Percentiles rank a stretch among this genome's conserved stretches.
Conservation (phyloP, 306 rosid species). For the Quercus alba region DNA sequence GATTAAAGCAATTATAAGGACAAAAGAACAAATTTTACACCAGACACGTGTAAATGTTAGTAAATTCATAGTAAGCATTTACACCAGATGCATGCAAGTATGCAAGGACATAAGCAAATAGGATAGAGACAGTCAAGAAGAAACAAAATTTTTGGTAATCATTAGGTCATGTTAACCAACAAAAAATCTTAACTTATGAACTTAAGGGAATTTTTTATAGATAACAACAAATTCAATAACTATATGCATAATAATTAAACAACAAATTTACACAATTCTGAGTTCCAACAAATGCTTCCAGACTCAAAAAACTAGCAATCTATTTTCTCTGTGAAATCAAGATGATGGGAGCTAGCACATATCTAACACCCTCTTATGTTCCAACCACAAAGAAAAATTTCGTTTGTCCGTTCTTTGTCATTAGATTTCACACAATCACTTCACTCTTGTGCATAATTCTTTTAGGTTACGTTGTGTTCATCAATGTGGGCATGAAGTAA, state of each 20-base stretch:
- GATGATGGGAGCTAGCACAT: background rate
- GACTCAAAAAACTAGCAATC: background rate
- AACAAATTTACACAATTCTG: background rate
- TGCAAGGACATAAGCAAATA: background rate
- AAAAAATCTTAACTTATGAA: background rate
- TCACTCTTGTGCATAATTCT: too few species aligned
- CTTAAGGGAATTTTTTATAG: background rate
- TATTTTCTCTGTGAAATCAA: background rate
- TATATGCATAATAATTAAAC: background rate
- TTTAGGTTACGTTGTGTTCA: too few species aligned
- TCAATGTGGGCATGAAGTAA: too few species aligned
- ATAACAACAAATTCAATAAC: background rate
- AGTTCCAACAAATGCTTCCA: background rate
- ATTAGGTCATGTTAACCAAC: background rate
- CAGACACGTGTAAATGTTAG: background rate
- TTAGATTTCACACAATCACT: too few species aligned
- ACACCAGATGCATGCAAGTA: background rate
- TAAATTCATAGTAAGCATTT: background rate
- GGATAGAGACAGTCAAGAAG: too few species aligned
- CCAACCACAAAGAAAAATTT: background rate
- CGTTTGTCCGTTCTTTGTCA: too few species aligned
- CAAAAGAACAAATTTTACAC: background rate
- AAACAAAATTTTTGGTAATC: too few species aligned
- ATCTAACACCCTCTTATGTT: background rate
- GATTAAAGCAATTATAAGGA: background rate